Percentiles rank a stretch among this genome's conserved stretches.
Conservation (phyloP, 257 asterid genomes). For the Solanum peruvianum region DNA sequence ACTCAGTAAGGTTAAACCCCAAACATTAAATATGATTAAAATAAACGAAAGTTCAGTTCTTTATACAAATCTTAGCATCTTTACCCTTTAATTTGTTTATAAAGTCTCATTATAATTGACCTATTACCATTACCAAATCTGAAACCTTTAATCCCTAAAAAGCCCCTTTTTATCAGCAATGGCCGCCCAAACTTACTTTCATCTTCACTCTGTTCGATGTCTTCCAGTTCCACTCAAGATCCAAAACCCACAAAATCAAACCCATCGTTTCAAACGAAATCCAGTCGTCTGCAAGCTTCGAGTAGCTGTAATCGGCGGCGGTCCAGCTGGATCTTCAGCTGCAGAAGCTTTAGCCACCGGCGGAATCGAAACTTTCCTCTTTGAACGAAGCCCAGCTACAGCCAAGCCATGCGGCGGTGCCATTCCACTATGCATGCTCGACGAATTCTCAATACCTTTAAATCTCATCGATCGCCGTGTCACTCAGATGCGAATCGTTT, state of each 20-base stretch:
- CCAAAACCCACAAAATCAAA: conserved; percentile 4
- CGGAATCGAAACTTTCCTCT: conserved; percentile 71
- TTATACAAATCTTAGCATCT: not conserved
- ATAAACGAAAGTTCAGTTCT: not conserved
- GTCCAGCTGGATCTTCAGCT: conserved; percentile 88
- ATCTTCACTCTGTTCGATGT: conserved; percentile 23
- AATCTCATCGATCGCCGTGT: conserved; percentile 64
- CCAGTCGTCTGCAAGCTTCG: conserved; percentile 32
- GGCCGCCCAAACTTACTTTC: conserved; percentile 36
- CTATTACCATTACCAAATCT: not conserved
- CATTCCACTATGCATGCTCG: conserved; percentile 82
- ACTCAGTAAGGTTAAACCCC: not conserved
- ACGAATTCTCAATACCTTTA: conserved; percentile 60
- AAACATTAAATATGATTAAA: not conserved
- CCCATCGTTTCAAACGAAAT: conserved; percentile 9
- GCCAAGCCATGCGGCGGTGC: conserved; percentile 94
- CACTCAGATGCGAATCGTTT: conserved; percentile 61
- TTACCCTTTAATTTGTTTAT: not conserved
- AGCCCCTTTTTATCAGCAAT: conserved; percentile 6
- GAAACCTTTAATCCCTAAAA: not conserved
- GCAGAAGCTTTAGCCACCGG: conserved; percentile 73
- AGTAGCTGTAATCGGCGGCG: conserved; percentile 81
- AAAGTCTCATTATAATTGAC: not conserved
- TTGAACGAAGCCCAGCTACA: conserved; percentile 59
- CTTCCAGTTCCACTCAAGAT: conserved; percentile 12